Percentiles rank a stretch among this genome's conserved stretches.
Conservation (phyloP, 2,329 filamentous ascomycete species). For the Ustilaginoidea virens region DNA sequence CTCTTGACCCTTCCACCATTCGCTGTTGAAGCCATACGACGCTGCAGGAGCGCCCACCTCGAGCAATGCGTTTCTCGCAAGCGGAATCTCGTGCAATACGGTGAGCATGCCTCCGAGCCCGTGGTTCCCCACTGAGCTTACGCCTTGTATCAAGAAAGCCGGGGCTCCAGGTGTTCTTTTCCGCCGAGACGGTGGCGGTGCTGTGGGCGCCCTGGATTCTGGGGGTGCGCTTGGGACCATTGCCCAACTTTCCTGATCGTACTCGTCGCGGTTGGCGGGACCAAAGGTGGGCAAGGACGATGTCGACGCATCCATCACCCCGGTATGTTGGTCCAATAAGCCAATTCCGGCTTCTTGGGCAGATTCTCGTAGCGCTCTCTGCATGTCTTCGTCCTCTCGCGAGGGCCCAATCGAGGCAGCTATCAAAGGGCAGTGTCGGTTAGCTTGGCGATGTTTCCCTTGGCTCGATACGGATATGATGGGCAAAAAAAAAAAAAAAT, state of each 20-base stretch:
- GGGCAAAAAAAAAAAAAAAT: too few relatives aligned
- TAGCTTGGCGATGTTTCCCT: too few relatives aligned
- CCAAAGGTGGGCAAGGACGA: slow-evolving; percentile 34
- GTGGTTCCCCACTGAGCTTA: slow-evolving; percentile 19
- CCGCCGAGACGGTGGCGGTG: slow-evolving; percentile 23
- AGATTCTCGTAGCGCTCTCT: slow-evolving; percentile 40
- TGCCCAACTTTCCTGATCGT: slow-evolving; percentile 41
- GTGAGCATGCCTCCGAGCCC: slow-evolving; percentile 39
- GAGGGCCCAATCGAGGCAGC: slow-evolving; percentile 14
- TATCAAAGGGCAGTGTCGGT: too few relatives aligned
- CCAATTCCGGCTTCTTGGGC: slow-evolving; percentile 33
- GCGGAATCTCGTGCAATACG: slow-evolving; percentile 43
- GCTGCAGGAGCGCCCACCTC: slow-evolving; percentile 21
- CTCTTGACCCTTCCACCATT: slow-evolving; percentile 46
- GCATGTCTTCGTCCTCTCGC: slow-evolving; percentile 39
- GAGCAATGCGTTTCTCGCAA: slow-evolving; percentile 40
- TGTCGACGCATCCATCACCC: slow-evolving; percentile 25
- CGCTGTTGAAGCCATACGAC: slow-evolving; percentile 37
- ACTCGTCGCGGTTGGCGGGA: slow-evolving; percentile 39
- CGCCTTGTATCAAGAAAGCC: slow-evolving; percentile 31
- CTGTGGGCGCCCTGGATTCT: slow-evolving; percentile 8
- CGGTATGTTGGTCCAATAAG: slow-evolving; percentile 31
- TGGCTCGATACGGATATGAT: too few relatives aligned
- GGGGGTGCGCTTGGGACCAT: slow-evolving; percentile 31
- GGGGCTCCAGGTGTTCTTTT: slow-evolving; percentile 27